Base-by-base conservation (phyloP, 2,329 filamentous ascomycete species). In the Talaromyces amestolkiae region DNA sequence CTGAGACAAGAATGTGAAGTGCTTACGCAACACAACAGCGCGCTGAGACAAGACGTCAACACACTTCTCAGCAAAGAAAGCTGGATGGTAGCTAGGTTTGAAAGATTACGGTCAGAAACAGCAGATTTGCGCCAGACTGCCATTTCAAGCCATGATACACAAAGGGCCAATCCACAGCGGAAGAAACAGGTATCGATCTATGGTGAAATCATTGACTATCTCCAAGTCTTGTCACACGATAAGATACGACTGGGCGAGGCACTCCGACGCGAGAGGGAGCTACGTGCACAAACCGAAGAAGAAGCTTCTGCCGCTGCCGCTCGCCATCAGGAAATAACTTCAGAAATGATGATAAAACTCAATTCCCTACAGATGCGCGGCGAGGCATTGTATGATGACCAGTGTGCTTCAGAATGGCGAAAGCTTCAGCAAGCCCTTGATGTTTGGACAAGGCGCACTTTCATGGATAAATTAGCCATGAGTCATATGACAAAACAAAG, bases 361-460 rank as follows among this genome's bases (percentile, higher is more conserved):
- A 39, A 61, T 3, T 31, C 49, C 1, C 31, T 61, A 3, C 58
- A 65, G 41, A n/a, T 13, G 3, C 62, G 58, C 31, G 41, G 63
- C 0, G 53, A 69, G 2, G n/a, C 22, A 1, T 22, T 72, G 7
- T 58, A 65, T 3, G 69, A 72, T 2, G 68, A 68, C 3, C 63
- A 70, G 5, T 62, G 49, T 5, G 33, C 45, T 1, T 51, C 37
- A 13, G 53, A 22, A 15, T 71, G 71, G 66, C 59, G 19, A 0
- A 24, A 31, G 3, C 61, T 73, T 1, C 64, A 64, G 8, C 66
- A 68, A 9, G 51, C 61, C 0, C 37, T 71, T 11, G 58, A 66
- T 7, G 15, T 31, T 4, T 72, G 71, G 71, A 56, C 63, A 9
- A 67, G 63, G 10, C 51, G 47, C 1, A 63, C 66, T 58, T 72